phyloP scores from a whole-genome alignment of 495 filamentous ascomycete genomes.

The Staphylotrichum tortipilum region DNA sequence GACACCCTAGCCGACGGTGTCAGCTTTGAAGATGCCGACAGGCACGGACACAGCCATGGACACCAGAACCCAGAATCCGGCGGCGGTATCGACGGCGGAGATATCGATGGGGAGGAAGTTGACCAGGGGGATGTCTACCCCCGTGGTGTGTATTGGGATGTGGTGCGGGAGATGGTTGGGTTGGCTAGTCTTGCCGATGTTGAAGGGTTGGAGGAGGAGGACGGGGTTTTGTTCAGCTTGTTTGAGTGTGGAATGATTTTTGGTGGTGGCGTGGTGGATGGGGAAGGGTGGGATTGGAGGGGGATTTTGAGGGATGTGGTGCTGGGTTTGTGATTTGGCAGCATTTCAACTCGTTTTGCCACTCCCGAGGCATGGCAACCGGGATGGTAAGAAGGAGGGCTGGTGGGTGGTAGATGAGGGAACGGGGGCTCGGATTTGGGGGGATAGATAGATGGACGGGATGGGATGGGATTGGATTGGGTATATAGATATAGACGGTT shows the following conservation, averaged over 20 bases:
- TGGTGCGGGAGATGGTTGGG: background rate
- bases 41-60: background rate
- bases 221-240: slow-evolving; percentile 11
- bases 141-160: too few species aligned
- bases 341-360: too few species aligned
- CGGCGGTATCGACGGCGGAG: slow-evolving; percentile 6
- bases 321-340: background rate
- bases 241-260: slow-evolving; percentile 8
- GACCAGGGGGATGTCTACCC: too few species aligned
- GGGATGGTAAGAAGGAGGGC: background rate
- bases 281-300: background rate
- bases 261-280: too few species aligned
- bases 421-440: too few species aligned
- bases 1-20: too few species aligned
- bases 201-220: background rate
- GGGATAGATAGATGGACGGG: background rate
- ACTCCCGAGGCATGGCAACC: background rate
- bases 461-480: too few species aligned
- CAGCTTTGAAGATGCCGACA: too few species aligned
- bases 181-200: too few species aligned
- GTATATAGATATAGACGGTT: too few species aligned
- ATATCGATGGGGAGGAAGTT: background rate
- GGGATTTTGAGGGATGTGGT: background rate
- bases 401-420: too few species aligned
- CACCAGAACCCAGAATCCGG: background rate